Evolutionary conservation across 176 grass and related monocot species (phyloP), one percentile per base, ranked within the genome.

Genomic region (Aegilops umbellulata): DNA sequence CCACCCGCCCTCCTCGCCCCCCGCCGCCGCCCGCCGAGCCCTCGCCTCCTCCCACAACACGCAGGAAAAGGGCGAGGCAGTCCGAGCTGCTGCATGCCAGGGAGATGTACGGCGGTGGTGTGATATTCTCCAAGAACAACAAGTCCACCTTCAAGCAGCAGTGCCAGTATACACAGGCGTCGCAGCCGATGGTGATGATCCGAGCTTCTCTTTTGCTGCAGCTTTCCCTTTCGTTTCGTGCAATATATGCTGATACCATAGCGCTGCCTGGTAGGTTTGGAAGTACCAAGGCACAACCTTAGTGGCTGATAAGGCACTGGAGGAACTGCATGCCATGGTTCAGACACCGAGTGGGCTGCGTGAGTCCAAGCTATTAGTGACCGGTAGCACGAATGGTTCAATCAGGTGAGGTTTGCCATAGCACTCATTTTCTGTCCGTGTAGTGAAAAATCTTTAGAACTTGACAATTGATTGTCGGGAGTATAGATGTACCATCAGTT

Each of bases 111-210:
- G 93, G 93, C 41, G 93, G 88, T 36, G 84, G 88, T 9, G 76
- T 88, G 49, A 80, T 95, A 6, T 26, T 86, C 65, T 92, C 83
- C 63, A 82, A 74, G 47, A 92, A 79, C 35, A 53, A 25, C 63
- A 78, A 35, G 46, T 88, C 68, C 24, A 95, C 55, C 31, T 95
- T 95, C 80, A 83, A 84, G 84, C 82, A 84, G 20, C 90, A 92
- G 58, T 95, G 82, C 55, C 83, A 92, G 19, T 92, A 92, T 36
- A 36, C 87, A 53, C 88, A 92, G 89, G 93, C 90, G 17, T 92
- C 90, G 47, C 75, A 76, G n/a, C 88, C 90, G 0, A 69, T 84
- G 93, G 93, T 95, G 81, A 75, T 38, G 26, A 36, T 73, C 61
- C 65, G 36, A 67, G 15, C 27, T 26, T 80, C 12, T 77, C 11